phyloP scores from a whole-genome alignment of 495 filamentous ascomycete species.

The Aspergillus affinis region DNA sequence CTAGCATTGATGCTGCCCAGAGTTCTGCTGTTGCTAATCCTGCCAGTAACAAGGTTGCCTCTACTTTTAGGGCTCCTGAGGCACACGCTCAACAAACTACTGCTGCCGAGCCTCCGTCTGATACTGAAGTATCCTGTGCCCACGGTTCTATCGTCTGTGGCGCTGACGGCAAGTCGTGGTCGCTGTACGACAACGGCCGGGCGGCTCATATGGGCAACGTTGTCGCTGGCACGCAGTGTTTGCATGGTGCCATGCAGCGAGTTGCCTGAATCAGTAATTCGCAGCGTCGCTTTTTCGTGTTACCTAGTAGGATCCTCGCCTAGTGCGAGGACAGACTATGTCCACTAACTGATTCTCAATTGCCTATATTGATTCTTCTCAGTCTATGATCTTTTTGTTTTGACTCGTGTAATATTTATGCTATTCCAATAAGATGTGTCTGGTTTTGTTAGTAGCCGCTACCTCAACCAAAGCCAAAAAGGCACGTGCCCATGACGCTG shows the following conservation, averaged over 20 bases:
- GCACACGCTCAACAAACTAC: conserved; percentile 12
- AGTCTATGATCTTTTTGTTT: background rate
- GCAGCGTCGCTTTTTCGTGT: background rate
- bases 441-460: too few species aligned
- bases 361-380: background rate
- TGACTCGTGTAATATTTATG: too few species aligned
- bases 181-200: conserved; percentile 33
- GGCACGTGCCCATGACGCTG: too few species aligned
- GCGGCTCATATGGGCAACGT: conserved; percentile 43
- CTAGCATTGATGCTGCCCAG: too few species aligned
- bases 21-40: background rate
- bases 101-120: too few species aligned
- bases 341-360: background rate
- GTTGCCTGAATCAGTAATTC: background rate
- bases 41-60: conserved; percentile 3
- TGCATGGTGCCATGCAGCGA: conserved; percentile 22
- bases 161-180: conserved; percentile 37
- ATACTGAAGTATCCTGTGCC: conserved; percentile 18
- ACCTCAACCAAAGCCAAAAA: background rate
- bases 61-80: background rate
- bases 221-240: conserved; percentile 40
- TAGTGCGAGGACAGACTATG: conserved; percentile 1
- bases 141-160: conserved; percentile 39
- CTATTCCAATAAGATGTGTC: too few species aligned
- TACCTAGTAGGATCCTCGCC: conserved; percentile 4